phyloP scores from a whole-genome alignment of 345 rosid genomes.

The Salix exigua region DNA sequence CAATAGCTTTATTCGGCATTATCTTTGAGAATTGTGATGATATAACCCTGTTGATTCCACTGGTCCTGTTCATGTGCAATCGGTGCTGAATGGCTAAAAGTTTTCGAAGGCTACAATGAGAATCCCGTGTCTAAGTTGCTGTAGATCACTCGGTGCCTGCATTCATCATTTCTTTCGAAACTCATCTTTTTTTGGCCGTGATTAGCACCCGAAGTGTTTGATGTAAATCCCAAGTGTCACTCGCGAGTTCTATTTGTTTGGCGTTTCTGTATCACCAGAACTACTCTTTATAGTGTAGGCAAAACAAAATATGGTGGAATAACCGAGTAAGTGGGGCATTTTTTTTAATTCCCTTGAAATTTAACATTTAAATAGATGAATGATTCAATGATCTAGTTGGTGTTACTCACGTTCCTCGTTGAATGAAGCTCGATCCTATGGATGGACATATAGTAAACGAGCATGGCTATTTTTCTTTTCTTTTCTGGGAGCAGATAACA shows the following conservation, averaged over 20 bases:
- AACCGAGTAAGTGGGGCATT: background rate
- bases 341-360: background rate
- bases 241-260: background rate
- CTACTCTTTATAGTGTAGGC: too few relatives aligned
- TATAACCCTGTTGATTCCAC: background rate
- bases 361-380: background rate
- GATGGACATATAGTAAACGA: background rate
- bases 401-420: background rate
- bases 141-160: slow-evolving; percentile 20
- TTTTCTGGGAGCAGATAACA: background rate
- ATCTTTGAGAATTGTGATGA: background rate
- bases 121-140: slow-evolving; percentile 94
- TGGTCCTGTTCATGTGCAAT: slow-evolving; percentile 54
- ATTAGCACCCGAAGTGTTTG: background rate
- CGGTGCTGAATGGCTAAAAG: slow-evolving; percentile 97
- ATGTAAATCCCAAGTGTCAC: background rate
- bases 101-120: slow-evolving; percentile 87
- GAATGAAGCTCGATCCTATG: background rate
- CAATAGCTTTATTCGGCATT: background rate
- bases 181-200: background rate
- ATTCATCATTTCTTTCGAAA: background rate
- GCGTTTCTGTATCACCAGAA: background rate
- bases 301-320: background rate
- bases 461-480: background rate
- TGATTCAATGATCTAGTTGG: background rate